Base-by-base conservation (phyloP, 1,284 basidiomycete genomes). In the Termitomyces sp. region DNA sequence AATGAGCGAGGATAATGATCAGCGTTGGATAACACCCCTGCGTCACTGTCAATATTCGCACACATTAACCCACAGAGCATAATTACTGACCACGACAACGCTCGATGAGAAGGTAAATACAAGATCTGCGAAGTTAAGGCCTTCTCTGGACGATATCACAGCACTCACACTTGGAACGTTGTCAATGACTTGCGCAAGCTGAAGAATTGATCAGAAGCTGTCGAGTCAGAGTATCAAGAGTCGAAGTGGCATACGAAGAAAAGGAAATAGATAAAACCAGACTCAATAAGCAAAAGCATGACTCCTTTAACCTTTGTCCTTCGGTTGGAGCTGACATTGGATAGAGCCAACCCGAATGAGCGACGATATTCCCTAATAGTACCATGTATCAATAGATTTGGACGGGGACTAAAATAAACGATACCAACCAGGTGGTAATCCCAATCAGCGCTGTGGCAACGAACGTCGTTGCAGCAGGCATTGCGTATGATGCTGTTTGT, bases 391-490 rank as follows among this genome's bases (percentile, higher is more conserved):
- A n/a, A n/a, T n/a, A n/a, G n/a, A n/a, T n/a, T n/a, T n/a, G n/a
- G n/a, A n/a, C n/a, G n/a, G n/a, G 24, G 16, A 7, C n/a, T 5
- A 30, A 5, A 35, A 10, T n/a, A 4, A 38, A 37, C 3, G 2
- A 37, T 19, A 26, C 24, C 16, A 5, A 51, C 50, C 50, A 51
- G 30, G 50, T 35, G 14, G 50, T 34, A 40, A 28, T 21, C 24
- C 50, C 45, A 5, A 52, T 52, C n/a, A 47, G 28, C 3, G 31
- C n/a, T 26, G 50, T 52, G 11, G 50, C 50, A 18, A 47, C 26
- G 16, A 47, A 52, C 5, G 50, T 52, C 7, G 45, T 52, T 30
- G 39, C 45, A 13, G 50, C 50, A 30, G 50, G 50, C 50, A 52
- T 47, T 7, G 50, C 50, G 26, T 52, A 52, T 8, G 45, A 52